Evolutionary conservation across 106 monocot genomes (phyloP).

Genomic region (Acorus calamus): DNA sequence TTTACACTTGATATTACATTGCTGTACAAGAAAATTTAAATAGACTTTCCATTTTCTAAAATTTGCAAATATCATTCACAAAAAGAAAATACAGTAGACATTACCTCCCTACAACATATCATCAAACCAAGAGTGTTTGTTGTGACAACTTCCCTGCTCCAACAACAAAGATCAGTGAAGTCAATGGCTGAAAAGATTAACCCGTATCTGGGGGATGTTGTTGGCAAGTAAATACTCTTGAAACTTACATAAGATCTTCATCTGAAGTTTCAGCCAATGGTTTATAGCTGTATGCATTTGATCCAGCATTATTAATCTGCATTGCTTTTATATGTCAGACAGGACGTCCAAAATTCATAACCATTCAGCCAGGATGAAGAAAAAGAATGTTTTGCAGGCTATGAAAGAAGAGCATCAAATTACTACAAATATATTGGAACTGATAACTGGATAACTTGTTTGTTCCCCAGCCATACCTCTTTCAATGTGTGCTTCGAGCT

Average conservation of each 20-base stretch:
- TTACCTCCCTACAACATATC: conserved; percentile 95
- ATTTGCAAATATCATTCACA: too few species aligned
- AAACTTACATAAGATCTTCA: conserved; percentile 73
- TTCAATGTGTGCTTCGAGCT: too few species aligned
- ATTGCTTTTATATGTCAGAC: not conserved
- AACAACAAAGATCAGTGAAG: conserved; percentile 4
- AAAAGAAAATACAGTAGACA: too few species aligned
- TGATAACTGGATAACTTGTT: too few species aligned
- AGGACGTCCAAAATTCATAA: too few species aligned
- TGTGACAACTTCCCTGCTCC: conserved; percentile 86
- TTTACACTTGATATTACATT: not conserved
- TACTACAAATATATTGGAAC: too few species aligned
- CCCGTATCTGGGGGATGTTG: not conserved
- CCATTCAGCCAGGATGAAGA: too few species aligned
- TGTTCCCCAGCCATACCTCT: too few species aligned
- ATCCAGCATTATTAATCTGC: conserved; percentile 99
- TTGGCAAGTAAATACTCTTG: not conserved
- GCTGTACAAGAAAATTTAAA: not conserved
- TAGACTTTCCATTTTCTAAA: not conserved
- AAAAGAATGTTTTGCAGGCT: too few species aligned
- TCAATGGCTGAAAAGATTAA: not conserved
- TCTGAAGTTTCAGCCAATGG: conserved; percentile 87
- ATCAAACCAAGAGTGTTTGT: conserved; percentile 96
- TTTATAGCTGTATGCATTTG: conserved; percentile 94
- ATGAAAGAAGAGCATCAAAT: too few species aligned